These are phyloP conservation scores for Fibroporia radiculosa DNA, from an alignment of 768 basidiomycete species.

Conservation along the genomic window DNA sequence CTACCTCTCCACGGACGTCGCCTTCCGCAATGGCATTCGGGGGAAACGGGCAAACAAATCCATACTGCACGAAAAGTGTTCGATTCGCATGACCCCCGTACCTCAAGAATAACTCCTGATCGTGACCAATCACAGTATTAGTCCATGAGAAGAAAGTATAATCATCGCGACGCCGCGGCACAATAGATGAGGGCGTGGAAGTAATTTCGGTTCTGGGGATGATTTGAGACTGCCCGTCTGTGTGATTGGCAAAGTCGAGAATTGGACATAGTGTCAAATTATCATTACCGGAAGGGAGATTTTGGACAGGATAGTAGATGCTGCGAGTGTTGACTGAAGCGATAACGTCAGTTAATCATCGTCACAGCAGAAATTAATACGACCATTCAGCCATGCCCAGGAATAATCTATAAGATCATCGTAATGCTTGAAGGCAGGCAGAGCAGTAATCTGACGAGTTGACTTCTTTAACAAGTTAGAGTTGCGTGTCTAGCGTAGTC, in stretches of 20 bases:
- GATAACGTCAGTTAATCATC: constrained; percentile 1
- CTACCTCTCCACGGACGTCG: constrained; percentile 44
- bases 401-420: constrained; percentile 38
- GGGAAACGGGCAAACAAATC: constrained; percentile 52
- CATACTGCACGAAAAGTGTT: constrained; percentile 83
- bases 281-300: constrained; percentile 45
- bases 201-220: constrained; percentile 24
- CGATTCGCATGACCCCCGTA: constrained; percentile 80
- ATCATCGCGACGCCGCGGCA: constrained; percentile 32
- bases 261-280: constrained; percentile 87
- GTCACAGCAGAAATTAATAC: neutral
- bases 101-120: constrained; percentile 65
- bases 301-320: constrained; percentile 60
- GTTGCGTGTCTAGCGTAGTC: neutral
- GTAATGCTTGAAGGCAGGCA: neutral
- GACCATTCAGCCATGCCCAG: constrained; percentile 93
- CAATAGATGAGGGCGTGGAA: constrained; percentile 9
- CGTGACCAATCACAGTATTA: constrained; percentile 30
- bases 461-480: too few relatives aligned
- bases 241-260: constrained; percentile 88
- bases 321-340: constrained; percentile 84
- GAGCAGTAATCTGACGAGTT: too few relatives aligned
- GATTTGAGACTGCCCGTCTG: constrained; percentile 33
- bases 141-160: constrained; percentile 46
- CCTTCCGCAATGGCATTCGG: constrained; percentile 21